Evolutionary conservation across 805 yeast species (phyloP), one percentile per base, ranked within the genome.

Genomic region (Isabelozyma pseudorhagii): DNA sequence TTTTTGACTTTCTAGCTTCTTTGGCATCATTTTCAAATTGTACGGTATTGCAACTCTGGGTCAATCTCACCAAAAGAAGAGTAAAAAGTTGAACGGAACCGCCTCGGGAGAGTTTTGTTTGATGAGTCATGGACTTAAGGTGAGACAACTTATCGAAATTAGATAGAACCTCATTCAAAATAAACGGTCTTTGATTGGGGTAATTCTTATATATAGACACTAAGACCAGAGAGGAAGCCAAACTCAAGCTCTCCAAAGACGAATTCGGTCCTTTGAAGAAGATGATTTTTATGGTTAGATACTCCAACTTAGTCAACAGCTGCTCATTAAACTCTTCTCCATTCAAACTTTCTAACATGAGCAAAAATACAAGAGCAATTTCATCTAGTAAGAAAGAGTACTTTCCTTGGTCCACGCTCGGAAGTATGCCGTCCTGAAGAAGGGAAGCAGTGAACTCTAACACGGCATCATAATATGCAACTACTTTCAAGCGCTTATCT

Each of bases 251-350:
- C 13, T 69, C 70, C 4, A 65, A 60, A 6, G 50, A 52, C 2
- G 25, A 21, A 21, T 21, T 59, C 36, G 0, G 46, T 38, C 49
- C 48, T 42, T 55, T 59, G 13, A 61, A 63, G 54, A 80, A 82
- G 0, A 84, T 59, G 0, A 75, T 55, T 31, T 62, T 63, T 7
- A 73, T 55, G 7, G 78, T 64, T 21, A 82, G 61, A 55, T 81
- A 86, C 51, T 85, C 89, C 28, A 88, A 56, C 52, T 78, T 79
- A 0, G 90, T 83, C 8, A 85, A 59, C 0, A 78, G 57, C 3
- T 68, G 71, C 39, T 86, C 92, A 47, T 82, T 68, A 0, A 64
- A 49, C 5, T 49, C 47, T 36, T 53, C 49, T 6, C 45, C 44
- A 10, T 46, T 46, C 11, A 56, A 43, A 38, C 56, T 53, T 8